These are phyloP conservation scores for Prunus yedoensis DNA, from an alignment of 331 rosid genomes.

Conservation along the genomic window DNA sequence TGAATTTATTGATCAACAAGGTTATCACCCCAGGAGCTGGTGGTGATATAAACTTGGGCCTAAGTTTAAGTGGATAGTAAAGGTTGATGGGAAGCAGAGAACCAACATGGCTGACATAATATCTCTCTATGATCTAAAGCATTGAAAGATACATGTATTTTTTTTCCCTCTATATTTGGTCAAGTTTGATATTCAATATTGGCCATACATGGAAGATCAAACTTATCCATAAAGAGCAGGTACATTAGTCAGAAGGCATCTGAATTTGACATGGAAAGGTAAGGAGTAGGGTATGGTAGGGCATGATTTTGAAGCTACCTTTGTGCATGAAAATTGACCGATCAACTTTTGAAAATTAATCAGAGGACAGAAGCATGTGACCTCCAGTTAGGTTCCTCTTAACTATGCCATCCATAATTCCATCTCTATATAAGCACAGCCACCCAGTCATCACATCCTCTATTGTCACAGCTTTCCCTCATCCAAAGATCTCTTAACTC, in stretches of 20 bases:
- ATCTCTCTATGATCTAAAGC: neutral
- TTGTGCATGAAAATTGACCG: constrained; percentile 9
- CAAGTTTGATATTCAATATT: neutral
- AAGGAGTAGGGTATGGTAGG: constrained; percentile 19
- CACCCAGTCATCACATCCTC: neutral
- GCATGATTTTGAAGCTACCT: constrained; percentile 13
- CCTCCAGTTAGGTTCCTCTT: neutral
- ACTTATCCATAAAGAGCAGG: neutral
- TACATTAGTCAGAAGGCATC: neutral
- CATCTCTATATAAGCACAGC: neutral
- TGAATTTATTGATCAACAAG: constrained; percentile 10
- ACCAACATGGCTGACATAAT: neutral
- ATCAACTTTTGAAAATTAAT: constrained; percentile 10
- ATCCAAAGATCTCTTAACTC: neutral
- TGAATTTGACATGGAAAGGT: neutral
- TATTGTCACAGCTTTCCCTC: neutral
- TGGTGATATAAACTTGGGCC: constrained; percentile 7
- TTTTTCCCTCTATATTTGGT: neutral
- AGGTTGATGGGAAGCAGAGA: constrained; percentile 29
- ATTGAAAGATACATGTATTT: neutral
- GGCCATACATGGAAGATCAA: neutral
- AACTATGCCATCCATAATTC: neutral
- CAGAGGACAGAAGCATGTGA: constrained; percentile 17
- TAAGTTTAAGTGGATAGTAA: constrained; percentile 17
- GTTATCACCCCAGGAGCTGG: constrained; percentile 6